Conservation (phyloP, 2,329 filamentous ascomycete species). For the Diaporthe ilicicola region DNA sequence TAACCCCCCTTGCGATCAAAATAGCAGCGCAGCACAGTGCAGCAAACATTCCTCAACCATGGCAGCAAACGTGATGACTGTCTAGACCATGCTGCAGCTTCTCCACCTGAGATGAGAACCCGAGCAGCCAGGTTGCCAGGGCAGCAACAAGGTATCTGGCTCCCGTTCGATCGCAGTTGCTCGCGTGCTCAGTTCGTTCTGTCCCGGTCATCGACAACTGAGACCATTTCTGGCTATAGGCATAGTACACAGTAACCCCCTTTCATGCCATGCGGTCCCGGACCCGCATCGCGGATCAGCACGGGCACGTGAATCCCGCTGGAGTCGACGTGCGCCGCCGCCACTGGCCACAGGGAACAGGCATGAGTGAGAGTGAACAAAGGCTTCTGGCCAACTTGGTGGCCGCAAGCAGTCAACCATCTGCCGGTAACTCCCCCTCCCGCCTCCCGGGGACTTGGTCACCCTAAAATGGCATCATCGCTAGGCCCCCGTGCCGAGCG, state of each 20-base stretch:
- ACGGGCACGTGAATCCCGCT: constrained; percentile 8
- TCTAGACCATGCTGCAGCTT: background rate
- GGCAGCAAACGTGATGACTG: constrained; percentile 6
- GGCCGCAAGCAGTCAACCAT: background rate
- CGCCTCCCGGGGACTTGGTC: constrained; percentile 7
- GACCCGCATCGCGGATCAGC: background rate
- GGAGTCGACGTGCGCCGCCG: background rate
- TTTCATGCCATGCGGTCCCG: background rate
- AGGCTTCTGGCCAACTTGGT: background rate
- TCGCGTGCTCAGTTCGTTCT: background rate
- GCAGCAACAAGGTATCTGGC: no score
- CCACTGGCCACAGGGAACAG: background rate
- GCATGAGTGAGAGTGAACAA: background rate
- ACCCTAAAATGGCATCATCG: constrained; percentile 9
- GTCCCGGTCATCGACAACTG: background rate
- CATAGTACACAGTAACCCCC: no score
- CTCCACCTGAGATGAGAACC: background rate
- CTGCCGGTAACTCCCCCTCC: constrained; percentile 11
- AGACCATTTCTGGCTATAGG: background rate
- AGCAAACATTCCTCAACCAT: background rate
- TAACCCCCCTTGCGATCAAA: constrained; percentile 4
- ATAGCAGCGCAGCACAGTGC: background rate
- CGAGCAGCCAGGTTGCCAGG: background rate
- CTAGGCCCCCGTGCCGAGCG: background rate
- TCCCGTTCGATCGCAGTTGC: background rate